Conservation (phyloP, 352 stramenopile species). For the Pelagophyceae sp. region DNA sequence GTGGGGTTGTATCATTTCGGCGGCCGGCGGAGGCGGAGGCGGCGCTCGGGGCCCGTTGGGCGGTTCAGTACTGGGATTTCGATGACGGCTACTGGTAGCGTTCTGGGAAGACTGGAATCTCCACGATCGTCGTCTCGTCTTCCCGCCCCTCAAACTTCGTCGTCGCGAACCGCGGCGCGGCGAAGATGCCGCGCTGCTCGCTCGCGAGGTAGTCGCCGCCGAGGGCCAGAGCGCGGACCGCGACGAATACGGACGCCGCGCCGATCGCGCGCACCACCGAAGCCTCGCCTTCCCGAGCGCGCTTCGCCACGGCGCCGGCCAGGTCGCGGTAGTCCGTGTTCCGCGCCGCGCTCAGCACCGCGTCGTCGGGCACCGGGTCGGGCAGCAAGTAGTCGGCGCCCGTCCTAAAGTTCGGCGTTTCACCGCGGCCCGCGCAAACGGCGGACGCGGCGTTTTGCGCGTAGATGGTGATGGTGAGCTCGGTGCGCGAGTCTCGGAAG, state of each 20-base stretch:
- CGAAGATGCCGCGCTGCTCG: background rate
- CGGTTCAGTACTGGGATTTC: too few species aligned
- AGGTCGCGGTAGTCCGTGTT: conserved; percentile 18
- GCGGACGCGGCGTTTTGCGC: background rate
- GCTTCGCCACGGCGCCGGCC: conserved; percentile 11
- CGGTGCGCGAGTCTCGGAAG: conserved; percentile 1
- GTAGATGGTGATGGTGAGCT: conserved; percentile 2
- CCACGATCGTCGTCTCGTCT: conserved; percentile 12
- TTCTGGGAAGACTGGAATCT: background rate
- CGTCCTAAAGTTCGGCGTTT: background rate
- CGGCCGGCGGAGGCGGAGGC: too few species aligned
- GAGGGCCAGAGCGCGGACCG: background rate
- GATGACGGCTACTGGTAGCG: too few species aligned
- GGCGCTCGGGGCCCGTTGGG: too few species aligned
- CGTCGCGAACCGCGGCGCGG: conserved; percentile 12
- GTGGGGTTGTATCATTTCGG: too few species aligned
- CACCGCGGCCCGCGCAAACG: too few species aligned
- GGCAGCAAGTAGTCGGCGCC: too few species aligned
- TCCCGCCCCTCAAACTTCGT: conserved; percentile 6
- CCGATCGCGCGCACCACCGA: conserved; percentile 4
- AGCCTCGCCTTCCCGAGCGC: background rate
- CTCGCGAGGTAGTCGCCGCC: conserved; percentile 3
- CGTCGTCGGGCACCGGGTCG: too few species aligned
- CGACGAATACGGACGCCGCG: background rate
- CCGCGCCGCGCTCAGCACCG: background rate